phyloP scores from a whole-genome alignment of 768 basidiomycete genomes.

The Lactifluus rugatus region DNA sequence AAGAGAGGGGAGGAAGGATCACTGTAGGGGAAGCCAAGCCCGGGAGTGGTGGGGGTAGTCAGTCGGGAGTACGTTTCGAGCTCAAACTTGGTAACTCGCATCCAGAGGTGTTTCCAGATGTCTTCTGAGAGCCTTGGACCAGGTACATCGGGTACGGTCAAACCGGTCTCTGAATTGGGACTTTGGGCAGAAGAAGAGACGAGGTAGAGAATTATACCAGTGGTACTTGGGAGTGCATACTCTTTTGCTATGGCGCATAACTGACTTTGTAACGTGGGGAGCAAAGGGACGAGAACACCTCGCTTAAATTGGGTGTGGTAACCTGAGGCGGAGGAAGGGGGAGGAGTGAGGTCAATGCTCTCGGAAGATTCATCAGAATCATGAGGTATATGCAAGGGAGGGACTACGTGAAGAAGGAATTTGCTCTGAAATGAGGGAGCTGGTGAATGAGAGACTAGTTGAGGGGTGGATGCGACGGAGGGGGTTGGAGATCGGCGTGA shows the following conservation, averaged over 20 bases:
- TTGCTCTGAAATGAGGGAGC: slow-evolving; percentile 42
- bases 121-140: slow-evolving; percentile 83
- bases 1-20: slow-evolving; percentile 9
- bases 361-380: slow-evolving; percentile 38
- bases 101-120: slow-evolving; percentile 84
- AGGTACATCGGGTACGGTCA: slow-evolving; percentile 34
- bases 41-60: slow-evolving; percentile 37
- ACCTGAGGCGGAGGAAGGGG: slow-evolving; percentile 53
- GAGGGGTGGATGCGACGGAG: slow-evolving; percentile 32
- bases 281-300: slow-evolving; percentile 79
- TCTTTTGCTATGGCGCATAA: slow-evolving; percentile 84
- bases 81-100: slow-evolving; percentile 56
- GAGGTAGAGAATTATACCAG: slow-evolving; percentile 78
- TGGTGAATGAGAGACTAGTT: slow-evolving; percentile 28
- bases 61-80: slow-evolving; percentile 32
- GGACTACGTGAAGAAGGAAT: slow-evolving; percentile 76
- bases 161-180: slow-evolving; percentile 2
- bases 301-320: slow-evolving; percentile 73
- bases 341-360: slow-evolving; percentile 42
- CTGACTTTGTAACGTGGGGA: slow-evolving; percentile 76
- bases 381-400: slow-evolving; percentile 63
- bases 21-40: slow-evolving; percentile 28
- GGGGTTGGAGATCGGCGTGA: slow-evolving; percentile 28
- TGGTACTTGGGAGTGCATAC: slow-evolving; percentile 81
- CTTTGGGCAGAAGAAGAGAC: slow-evolving; percentile 33